Evolutionary conservation across 371 early-diverging fungal species (phyloP).

Genomic region (Mucor racemosus): DNA sequence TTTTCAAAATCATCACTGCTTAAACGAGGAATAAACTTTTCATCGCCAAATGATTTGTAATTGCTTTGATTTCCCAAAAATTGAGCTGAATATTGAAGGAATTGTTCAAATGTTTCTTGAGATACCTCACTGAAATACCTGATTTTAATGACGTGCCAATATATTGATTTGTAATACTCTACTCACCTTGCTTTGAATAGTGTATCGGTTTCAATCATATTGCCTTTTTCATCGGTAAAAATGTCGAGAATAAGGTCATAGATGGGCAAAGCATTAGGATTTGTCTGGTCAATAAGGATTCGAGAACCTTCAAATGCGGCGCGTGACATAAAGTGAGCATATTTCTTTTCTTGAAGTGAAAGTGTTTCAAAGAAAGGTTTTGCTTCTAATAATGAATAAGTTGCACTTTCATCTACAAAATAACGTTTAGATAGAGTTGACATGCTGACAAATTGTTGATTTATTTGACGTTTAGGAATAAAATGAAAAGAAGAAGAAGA

Average conservation of each 20-base stretch:
- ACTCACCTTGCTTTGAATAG: slow-evolving; percentile 37
- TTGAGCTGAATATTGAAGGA: slow-evolving; percentile 60
- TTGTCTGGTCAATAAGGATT: slow-evolving; percentile 51
- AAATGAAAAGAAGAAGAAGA: background rate
- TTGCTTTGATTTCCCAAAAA: slow-evolving; percentile 61
- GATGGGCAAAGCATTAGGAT: slow-evolving; percentile 45
- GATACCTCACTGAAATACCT: slow-evolving; percentile 38
- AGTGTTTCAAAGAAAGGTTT: slow-evolving; percentile 60
- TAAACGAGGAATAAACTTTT: slow-evolving; percentile 66
- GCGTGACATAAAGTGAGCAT: slow-evolving; percentile 66
- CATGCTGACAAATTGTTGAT: slow-evolving; percentile 4
- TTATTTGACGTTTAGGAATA: background rate
- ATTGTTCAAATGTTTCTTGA: slow-evolving; percentile 53
- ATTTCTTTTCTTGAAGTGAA: slow-evolving; percentile 52
- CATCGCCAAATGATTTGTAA: slow-evolving; percentile 68
- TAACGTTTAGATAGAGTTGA: slow-evolving; percentile 34
- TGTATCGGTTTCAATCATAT: slow-evolving; percentile 30
- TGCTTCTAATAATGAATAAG: slow-evolving; percentile 57
- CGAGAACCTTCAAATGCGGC: slow-evolving; percentile 65
- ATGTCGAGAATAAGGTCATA: slow-evolving; percentile 42
- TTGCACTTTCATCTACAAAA: slow-evolving; percentile 53
- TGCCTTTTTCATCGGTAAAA: slow-evolving; percentile 30
- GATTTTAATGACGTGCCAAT: background rate
- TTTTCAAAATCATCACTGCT: slow-evolving; percentile 37
- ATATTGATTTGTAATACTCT: background rate